Evolutionary conservation across 2,329 filamentous ascomycete genomes (phyloP).

Genomic region (Phialocephala sp.): DNA sequence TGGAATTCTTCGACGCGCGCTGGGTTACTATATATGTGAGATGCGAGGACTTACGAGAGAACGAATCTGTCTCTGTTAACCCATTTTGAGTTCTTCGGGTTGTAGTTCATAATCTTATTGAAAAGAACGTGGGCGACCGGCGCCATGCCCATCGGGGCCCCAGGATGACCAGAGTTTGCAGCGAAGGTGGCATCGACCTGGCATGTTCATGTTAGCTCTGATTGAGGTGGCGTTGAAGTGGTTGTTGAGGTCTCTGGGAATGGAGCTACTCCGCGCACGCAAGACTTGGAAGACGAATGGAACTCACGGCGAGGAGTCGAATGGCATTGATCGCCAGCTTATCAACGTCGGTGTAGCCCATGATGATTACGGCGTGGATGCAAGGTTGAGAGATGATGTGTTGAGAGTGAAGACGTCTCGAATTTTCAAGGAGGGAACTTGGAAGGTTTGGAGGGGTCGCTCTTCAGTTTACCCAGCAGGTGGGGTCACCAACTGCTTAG

Average conservation of each 20-base stretch:
- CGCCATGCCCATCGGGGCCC: constrained; percentile 96
- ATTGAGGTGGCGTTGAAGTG: constrained; percentile 10
- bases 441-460: not conserved
- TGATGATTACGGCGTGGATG: constrained; percentile 60
- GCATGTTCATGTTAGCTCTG: constrained; percentile 31
- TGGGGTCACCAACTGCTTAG: not conserved
- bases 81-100: constrained; percentile 98
- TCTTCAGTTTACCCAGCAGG: not conserved
- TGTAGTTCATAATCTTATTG: constrained; percentile 99
- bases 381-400: constrained; percentile 13
- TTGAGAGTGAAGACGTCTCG: not conserved
- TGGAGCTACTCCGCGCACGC: constrained; percentile 22
- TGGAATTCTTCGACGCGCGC: not conserved
- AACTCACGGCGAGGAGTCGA: constrained; percentile 89
- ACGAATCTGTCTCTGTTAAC: constrained; percentile 98
- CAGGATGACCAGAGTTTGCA: constrained; percentile 97
- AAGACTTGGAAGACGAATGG: constrained; percentile 35
- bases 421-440: not conserved
- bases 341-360: constrained; percentile 90
- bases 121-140: constrained; percentile 95
- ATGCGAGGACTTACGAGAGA: constrained; percentile 79
- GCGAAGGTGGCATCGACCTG: constrained; percentile 97
- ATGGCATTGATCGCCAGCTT: constrained; percentile 97
- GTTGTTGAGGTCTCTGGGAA: not conserved
- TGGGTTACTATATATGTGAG: not conserved